Evolutionary conservation across 192 early-diverging fungal genomes (phyloP), one percentile per base, ranked within the genome.

Genomic region (Gonapodya sp.): DNA sequence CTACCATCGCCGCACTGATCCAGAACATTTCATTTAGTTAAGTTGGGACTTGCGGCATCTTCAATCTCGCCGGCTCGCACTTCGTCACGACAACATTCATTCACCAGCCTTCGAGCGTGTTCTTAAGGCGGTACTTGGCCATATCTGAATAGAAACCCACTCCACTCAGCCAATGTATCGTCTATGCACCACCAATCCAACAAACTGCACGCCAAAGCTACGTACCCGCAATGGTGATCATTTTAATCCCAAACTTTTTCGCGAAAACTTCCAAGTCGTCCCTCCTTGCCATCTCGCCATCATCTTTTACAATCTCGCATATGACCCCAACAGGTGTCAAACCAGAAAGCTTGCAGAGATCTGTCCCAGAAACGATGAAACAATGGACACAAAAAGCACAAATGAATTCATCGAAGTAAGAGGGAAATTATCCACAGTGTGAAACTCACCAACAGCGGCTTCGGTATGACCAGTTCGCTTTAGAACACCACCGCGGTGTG

Each of bases 401-500:
- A 34, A 73, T 35, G 8, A 64, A 8, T 64, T 64, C 73, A 34
- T 36, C n/a, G 34, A 82, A 36, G 36, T 0, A 74, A 74, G 2
- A 1, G 16, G 24, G 82, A 31, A 81, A 1, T 18, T 73, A 18
- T 31, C 34, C n/a, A 8, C 36, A 35, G 46, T 32, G 35, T 16
- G 31, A 46, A 2, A 83, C 79, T 35, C 37, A 86, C 85, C 92
- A 2, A 97, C 87, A 0, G 91, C 90, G 0, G 97, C 95, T 84
- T 99, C 98, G 24, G 98, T 99, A 78, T 99, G 98, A 0, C 98
- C 98, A 2, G 94, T 89, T 8, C 98, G 92, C 81, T 90, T 89
- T 74, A 99, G 82, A 31, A 95, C 93, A 0, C 97, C 97, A 64
- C 93, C 93, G 30, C 89, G 87, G 8, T 90, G 89, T 35, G 93